These are phyloP conservation scores for Ogataea naganishii DNA, from an alignment of 805 yeast genomes.

Conservation along the genomic window DNA sequence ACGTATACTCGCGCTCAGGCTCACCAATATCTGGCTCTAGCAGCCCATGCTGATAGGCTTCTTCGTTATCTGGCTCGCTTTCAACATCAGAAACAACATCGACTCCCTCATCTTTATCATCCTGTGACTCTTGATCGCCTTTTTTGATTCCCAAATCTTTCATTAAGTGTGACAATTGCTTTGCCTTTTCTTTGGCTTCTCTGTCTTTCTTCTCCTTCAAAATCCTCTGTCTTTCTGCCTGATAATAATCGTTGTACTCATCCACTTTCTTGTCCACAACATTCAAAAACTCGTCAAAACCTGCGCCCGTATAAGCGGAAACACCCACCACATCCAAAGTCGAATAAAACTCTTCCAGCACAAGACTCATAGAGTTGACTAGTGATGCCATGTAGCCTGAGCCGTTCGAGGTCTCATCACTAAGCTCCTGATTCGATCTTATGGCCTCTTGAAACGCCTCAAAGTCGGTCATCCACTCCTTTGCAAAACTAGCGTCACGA, in stretches of 20 bases:
- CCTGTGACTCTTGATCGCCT: constrained; percentile 11
- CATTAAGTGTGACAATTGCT: constrained; percentile 66
- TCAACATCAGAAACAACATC: constrained; percentile 44
- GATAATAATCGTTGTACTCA: constrained; percentile 78
- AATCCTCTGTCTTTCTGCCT: constrained; percentile 78
- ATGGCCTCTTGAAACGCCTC: constrained; percentile 83
- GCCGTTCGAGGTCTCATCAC: constrained; percentile 47
- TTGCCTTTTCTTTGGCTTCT: constrained; percentile 63
- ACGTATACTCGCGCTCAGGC: constrained; percentile 58
- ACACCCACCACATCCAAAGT: constrained; percentile 90
- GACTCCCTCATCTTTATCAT: constrained; percentile 23
- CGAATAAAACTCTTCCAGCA: constrained; percentile 93
- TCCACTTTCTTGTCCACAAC: constrained; percentile 81
- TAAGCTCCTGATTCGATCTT: constrained; percentile 54
- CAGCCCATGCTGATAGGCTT: constrained; percentile 34
- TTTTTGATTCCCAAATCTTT: constrained; percentile 72
- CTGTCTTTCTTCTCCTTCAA: constrained; percentile 67
- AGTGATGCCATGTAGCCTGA: constrained; percentile 93
- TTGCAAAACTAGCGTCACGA: constrained; percentile 75
- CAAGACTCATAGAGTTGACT: constrained; percentile 89
- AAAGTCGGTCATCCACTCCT: constrained; percentile 96
- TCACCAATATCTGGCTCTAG: constrained; percentile 28
- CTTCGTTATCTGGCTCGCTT: constrained; percentile 36
- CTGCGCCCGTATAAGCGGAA: constrained; percentile 87
- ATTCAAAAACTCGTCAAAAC: constrained; percentile 83